Evolutionary conservation across 1,139 yeast genomes (phyloP), one percentile per base, ranked within the genome.

Genomic region (Yarrowia galli): DNA sequence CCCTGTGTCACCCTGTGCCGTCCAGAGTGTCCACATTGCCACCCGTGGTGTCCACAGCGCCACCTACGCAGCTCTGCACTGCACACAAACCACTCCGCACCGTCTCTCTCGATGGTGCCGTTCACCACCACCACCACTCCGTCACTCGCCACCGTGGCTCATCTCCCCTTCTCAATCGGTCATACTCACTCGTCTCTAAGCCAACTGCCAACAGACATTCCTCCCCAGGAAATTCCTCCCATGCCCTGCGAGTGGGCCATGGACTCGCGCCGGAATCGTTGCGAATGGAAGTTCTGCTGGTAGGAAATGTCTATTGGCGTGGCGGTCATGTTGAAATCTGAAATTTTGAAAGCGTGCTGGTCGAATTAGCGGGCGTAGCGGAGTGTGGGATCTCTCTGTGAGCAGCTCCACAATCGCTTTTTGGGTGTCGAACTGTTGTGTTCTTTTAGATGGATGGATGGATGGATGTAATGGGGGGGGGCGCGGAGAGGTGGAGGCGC

Each of bases 211-310:
- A 95, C 93, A 28, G 97, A 89, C 69, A 92, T 87, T 2, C 97
- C 92, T 32, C 98, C 98, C 97, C 98, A 95, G n/a, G 97, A 89
- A 46, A 95, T 91, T 67, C 98, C 98, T 53, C 98, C 98, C 88
- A 93, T 91, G 12, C 98, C 98, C 77, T 92, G 97, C 2, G 97
- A 89, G 78, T 93, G 98, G 28, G 98, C 98, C 69, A 95, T 88
- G 70, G 93, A 88, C 74, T 93, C 98, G 70, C 98, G 83, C 74
- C 97, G 85, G 71, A 80, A 80, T 8, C 66, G 43, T 36, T 61
- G 66, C 43, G 73, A 72, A 68, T 71, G 74, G 69, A 68, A 65
- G 67, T 73, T 71, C 25, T 73, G 73, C 69, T 77, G 78, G 69
- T 78, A 77, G 28, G 80, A 76, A 67, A 79, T 80, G 69, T 80